phyloP scores from a whole-genome alignment of 2,329 filamentous ascomycete genomes.

The Trichoderma hamatum region DNA sequence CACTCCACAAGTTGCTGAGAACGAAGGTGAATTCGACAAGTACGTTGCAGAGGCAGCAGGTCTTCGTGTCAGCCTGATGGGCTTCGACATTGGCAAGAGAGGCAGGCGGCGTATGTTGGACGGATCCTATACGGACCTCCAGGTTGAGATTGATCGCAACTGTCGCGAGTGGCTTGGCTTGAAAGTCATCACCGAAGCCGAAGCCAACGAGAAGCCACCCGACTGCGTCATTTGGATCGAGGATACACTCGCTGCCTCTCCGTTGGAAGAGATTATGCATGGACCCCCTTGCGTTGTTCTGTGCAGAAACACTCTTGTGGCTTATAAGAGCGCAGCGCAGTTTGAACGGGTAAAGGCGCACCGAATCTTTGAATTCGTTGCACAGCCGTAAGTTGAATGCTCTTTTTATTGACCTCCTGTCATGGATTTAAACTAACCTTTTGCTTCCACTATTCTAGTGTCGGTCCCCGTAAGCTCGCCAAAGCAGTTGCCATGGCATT shows the following conservation, averaged over 20 bases:
- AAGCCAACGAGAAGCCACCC: slow-evolving; percentile 28
- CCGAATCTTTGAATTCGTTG: slow-evolving; percentile 43
- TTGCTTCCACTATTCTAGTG: slow-evolving; percentile 29
- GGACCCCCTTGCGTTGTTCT: slow-evolving; percentile 38
- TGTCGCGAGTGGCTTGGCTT: slow-evolving; percentile 43
- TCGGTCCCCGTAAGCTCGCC: slow-evolving; percentile 43
- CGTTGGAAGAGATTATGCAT: slow-evolving; percentile 6
- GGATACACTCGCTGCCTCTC: slow-evolving; percentile 15
- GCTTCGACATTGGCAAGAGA: slow-evolving; percentile 28
- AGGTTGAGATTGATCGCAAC: slow-evolving; percentile 7
- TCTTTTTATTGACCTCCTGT: too few species aligned
- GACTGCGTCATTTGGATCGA: slow-evolving; percentile 35
- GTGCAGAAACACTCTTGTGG: slow-evolving; percentile 39
- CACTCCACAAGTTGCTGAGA: slow-evolving; percentile 23
- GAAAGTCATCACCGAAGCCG: slow-evolving; percentile 33
- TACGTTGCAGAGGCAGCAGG: slow-evolving; percentile 37
- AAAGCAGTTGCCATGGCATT: slow-evolving; percentile 25
- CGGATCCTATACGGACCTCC: not conserved
- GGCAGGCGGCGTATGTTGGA: slow-evolving; percentile 20
- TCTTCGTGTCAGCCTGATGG: slow-evolving; percentile 36
- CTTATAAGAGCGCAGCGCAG: slow-evolving; percentile 32
- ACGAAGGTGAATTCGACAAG: slow-evolving; percentile 36
- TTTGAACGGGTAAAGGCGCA: slow-evolving; percentile 25
- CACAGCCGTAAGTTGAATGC: slow-evolving; percentile 40
- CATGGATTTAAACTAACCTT: not conserved